Evolutionary conservation across 2,329 filamentous ascomycete genomes (phyloP), one percentile per base, ranked within the genome.

Genomic region (Aspergillus aculeatus): DNA sequence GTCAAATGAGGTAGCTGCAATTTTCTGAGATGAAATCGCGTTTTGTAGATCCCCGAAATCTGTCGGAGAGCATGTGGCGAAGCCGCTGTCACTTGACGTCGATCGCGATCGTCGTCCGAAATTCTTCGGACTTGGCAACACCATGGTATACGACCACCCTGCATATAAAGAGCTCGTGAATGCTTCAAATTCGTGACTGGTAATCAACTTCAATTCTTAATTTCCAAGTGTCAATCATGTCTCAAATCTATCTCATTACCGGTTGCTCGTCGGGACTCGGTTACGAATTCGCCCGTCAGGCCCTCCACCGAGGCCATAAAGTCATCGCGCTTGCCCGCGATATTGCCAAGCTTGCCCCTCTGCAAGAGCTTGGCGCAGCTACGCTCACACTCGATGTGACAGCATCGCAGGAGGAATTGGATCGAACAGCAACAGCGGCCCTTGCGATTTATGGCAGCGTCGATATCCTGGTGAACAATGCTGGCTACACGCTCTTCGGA

Each of bases 381-480:
- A 59, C 64, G 11, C 48, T 75, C 24, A 56, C 62, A 23, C 53
- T 73, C 4, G 70, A 74, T 48, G 65, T 72, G 50, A 68, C 68
- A 4, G 60, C 62, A 2, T 41, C 62, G 1, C 62, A 67, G 49
- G 48, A 58, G 16, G 62, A 62, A 7, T 57, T 72, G 2, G 50
- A 68, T 32, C 21, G 59, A 12, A 64, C 64, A 24, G 63, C 65
- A 16, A 55, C 59, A 26, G 60, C 61, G 2, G 67, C 68, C 16
- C 60, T 66, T 41, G 54, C 26, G 1, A 59, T 69, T 11, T 65
- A 67, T 35, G 69, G 69, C 5, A 57, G 61, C 19, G 64, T 77
- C 12, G 73, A 76, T 56, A 66, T 75, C n/a, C 56, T 76, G 4
- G 67, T 75, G 44, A 76, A 75, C 60, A 75, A 76, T 55, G 72